Base-by-base conservation (phyloP, 208 protist genomes). In the Leishmania arabica region DNA sequence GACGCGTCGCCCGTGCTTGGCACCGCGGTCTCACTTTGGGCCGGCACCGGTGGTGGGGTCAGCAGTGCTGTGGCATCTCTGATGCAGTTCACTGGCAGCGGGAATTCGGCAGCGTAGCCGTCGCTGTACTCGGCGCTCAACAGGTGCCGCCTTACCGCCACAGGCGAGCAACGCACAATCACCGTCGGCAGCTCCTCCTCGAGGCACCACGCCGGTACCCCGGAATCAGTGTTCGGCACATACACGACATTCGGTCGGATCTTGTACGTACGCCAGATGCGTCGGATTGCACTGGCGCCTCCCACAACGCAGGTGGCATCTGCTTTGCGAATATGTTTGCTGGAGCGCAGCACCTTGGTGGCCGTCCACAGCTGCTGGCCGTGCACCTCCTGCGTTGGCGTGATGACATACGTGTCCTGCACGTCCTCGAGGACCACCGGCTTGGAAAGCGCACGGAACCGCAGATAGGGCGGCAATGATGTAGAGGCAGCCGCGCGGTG, bases 91-190 rank as follows among this genome's bases (percentile, higher is more conserved):
- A 53, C 6, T 31, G 49, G 88, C 60, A 78, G 79, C 37, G 92
- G 91, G 80, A 97, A 97, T 82, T 95, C 92, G 15, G 94, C 94
- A 42, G 94, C 94, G 80, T 86, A 95, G 56, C 92, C 92, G 71
- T 95, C 92, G 77, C 90, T 93, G 81, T 89, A 85, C 79, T 95
- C 91, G 7, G 94, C 92, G 64, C 91, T 95, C 34, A 97, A 87
- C 58, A 97, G 86, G n/a, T 90, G 78, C 54, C 83, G 85, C 80
- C 90, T 89, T 49, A 95, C 87, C 47, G 89, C 89, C 53, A 94
- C 91, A 11, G 92, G 90, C 19, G 91, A 81, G 84, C 88, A 92
- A 40, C 92, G 90, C 60, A 97, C 91, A 7, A 97, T 77, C 77
- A 89, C 88, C 1, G 91, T 88, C 8, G 94, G 90, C 65, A 96